Conservation (phyloP, 768 basidiomycete genomes). For the Suillus alpinus region DNA sequence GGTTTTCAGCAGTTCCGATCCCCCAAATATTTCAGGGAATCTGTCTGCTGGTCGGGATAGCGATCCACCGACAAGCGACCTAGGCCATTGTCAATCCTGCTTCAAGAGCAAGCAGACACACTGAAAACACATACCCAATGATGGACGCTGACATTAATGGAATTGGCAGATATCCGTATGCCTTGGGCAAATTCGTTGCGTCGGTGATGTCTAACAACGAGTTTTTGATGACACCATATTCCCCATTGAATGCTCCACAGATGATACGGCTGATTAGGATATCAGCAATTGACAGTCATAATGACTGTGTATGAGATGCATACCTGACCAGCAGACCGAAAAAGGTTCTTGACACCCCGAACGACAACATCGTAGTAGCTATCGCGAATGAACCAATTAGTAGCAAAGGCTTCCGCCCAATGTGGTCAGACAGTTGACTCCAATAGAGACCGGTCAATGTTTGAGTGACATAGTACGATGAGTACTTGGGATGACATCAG, state of each 20-base stretch:
- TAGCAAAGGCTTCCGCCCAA: conserved; percentile 48
- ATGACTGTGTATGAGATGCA: conserved; percentile 8
- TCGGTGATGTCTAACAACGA: conserved; percentile 42
- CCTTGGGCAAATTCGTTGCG: conserved; percentile 27
- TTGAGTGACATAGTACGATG: conserved; percentile 46
- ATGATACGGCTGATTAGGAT: conserved; percentile 35
- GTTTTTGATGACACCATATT: conserved; percentile 46
- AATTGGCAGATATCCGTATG: conserved; percentile 59
- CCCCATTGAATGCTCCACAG: conserved; percentile 53
- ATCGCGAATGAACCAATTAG: conserved; percentile 42
- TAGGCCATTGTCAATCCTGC: conserved; percentile 19
- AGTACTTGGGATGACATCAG: conserved; percentile 31
- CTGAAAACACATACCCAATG: conserved; percentile 32
- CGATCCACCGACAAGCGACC: conserved; percentile 66
- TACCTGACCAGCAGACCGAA: conserved; percentile 41
- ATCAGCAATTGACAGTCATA: background rate
- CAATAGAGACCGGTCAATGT: conserved; percentile 46
- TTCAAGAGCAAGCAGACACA: conserved; percentile 9
- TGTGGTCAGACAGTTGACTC: conserved; percentile 47
- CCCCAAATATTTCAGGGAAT: conserved; percentile 59
- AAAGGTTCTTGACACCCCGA: conserved; percentile 46
- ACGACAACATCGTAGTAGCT: conserved; percentile 43
- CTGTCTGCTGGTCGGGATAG: conserved; percentile 63
- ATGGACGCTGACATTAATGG: conserved; percentile 44
- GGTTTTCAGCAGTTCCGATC: conserved; percentile 50